Evolutionary conservation across 2,329 filamentous ascomycete genomes (phyloP).

Genomic region (Dactylellina leptospora): DNA sequence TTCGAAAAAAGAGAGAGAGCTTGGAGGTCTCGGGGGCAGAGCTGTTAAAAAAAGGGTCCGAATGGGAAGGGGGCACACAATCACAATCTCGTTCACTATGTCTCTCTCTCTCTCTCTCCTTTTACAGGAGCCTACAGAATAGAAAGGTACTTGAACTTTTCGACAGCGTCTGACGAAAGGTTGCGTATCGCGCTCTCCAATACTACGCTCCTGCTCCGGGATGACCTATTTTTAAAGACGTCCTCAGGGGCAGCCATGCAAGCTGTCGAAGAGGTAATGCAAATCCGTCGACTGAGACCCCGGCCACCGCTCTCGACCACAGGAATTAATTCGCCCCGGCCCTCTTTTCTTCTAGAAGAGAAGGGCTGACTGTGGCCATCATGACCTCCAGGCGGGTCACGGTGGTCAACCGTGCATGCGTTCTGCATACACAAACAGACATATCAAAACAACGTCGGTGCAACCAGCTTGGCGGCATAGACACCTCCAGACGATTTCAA

Average conservation of each 20-base stretch:
- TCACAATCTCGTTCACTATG: constrained; percentile 1
- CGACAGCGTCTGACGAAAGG: constrained; percentile 47
- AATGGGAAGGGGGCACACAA: constrained; percentile 22
- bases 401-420: not conserved
- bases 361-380: constrained; percentile 51
- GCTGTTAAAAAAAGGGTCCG: constrained; percentile 49
- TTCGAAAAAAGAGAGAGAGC: constrained; percentile 22
- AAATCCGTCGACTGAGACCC: constrained; percentile 51
- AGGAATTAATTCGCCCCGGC: constrained; percentile 3
- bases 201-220: constrained; percentile 37
- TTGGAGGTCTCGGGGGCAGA: constrained; percentile 22
- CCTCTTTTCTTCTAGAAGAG: constrained; percentile 40
- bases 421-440: too few relatives aligned
- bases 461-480: too few relatives aligned
- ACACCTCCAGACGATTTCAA: too few relatives aligned
- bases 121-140: constrained; percentile 18
- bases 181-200: constrained; percentile 40
- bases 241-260: constrained; percentile 51
- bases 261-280: constrained; percentile 50
- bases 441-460: too few relatives aligned
- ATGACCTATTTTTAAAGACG: constrained; percentile 49
- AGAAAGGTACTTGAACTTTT: constrained; percentile 1
- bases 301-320: constrained; percentile 20
- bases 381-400: constrained; percentile 47
- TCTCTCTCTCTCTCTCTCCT: constrained; percentile 23